Evolutionary conservation across 2,329 filamentous ascomycete species (phyloP).

Genomic region (Colletotrichum zoysiae): DNA sequence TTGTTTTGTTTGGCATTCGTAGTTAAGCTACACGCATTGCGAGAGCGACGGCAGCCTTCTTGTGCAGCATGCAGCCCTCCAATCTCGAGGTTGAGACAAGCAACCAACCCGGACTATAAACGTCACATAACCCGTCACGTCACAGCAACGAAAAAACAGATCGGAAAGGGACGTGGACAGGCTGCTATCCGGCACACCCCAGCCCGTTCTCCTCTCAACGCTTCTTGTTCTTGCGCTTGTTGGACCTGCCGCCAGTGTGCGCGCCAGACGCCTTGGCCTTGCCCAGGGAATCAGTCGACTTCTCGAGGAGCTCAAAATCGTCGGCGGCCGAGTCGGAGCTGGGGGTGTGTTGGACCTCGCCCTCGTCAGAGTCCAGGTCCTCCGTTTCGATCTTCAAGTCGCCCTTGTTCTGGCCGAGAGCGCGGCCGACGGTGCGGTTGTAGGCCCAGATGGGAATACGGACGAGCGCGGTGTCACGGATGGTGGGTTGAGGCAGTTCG

Average conservation of each 20-base stretch:
- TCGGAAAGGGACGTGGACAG: not conserved
- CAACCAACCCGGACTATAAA: not conserved
- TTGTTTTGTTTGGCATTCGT: slow-evolving; percentile 28
- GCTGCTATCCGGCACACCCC: not conserved
- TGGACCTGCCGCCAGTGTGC: slow-evolving; percentile 60
- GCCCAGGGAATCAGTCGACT: slow-evolving; percentile 67
- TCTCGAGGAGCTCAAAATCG: slow-evolving; percentile 74
- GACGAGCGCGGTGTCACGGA: slow-evolving; percentile 86
- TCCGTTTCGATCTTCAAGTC: slow-evolving; percentile 53
- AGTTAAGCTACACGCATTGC: slow-evolving; percentile 25
- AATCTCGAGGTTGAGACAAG: not conserved
- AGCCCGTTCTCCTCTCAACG: slow-evolving; percentile 51
- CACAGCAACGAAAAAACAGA: not conserved
- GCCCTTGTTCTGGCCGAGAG: slow-evolving; percentile 55
- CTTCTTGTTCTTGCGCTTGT: slow-evolving; percentile 69
- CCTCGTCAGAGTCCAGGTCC: slow-evolving; percentile 59
- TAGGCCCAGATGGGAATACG: slow-evolving; percentile 83
- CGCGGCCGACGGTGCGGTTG: slow-evolving; percentile 65
- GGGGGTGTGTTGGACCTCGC: slow-evolving; percentile 65
- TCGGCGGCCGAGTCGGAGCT: slow-evolving; percentile 70
- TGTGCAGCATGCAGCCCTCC: slow-evolving; percentile 16
- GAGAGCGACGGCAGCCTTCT: slow-evolving; percentile 9
- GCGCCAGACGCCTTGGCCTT: slow-evolving; percentile 64
- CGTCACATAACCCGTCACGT: slow-evolving; percentile 3
- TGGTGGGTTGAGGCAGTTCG: slow-evolving; percentile 81